Conservation (phyloP, 164 flowering plant genomes). For the grape (Vitis vinifera) region DNA sequence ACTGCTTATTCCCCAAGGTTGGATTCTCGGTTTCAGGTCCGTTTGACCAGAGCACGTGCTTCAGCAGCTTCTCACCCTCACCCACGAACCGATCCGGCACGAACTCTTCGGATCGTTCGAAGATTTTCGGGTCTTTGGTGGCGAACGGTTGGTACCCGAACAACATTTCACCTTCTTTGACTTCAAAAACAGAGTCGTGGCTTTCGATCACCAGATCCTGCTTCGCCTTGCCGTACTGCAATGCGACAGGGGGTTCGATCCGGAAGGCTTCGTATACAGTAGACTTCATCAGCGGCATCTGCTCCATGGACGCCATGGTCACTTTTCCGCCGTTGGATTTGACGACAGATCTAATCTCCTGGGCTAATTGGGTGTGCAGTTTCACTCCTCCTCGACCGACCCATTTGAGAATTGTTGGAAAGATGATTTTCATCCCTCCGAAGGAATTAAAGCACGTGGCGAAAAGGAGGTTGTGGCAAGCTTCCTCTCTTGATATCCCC, state of each 20-base stretch:
- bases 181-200: constrained; percentile 59
- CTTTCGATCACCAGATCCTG: constrained; percentile 56
- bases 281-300: constrained; percentile 77
- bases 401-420: constrained; percentile 69
- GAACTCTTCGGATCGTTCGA: constrained; percentile 67
- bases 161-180: constrained; percentile 66
- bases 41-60: constrained; percentile 79
- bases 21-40: constrained; percentile 70
- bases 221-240: constrained; percentile 71
- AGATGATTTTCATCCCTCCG: constrained; percentile 76
- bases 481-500: constrained; percentile 68
- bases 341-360: constrained; percentile 62
- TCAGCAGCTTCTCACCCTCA: constrained; percentile 59
- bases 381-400: constrained; percentile 64
- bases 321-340: constrained; percentile 51
- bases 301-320: constrained; percentile 62
- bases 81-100: constrained; percentile 73
- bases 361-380: constrained; percentile 58
- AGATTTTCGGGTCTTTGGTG: constrained; percentile 64
- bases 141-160: constrained; percentile 87
- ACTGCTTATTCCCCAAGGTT: constrained; percentile 64
- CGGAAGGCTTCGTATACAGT: constrained; percentile 72
- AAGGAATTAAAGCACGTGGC: constrained; percentile 79
- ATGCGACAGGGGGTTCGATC: constrained; percentile 75
- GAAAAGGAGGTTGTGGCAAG: constrained; percentile 76